Conservation (phyloP, 192 early-diverging fungal genomes). For the Podila clonocystis region DNA sequence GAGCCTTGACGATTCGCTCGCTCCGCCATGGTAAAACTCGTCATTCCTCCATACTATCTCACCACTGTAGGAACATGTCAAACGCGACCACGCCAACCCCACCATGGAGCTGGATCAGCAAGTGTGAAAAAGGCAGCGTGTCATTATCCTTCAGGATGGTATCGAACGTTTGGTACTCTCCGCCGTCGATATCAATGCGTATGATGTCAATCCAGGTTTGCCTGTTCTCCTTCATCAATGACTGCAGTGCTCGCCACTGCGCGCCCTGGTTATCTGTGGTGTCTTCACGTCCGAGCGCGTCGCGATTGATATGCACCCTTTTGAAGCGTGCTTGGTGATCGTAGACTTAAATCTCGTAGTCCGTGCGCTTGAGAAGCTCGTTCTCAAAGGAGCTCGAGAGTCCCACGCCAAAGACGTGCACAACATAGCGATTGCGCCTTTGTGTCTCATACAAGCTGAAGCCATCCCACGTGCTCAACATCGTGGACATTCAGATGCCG, state of each 20-base stretch:
- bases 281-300: background rate
- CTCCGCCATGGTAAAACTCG: too few relatives aligned
- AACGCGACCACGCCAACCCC: too few relatives aligned
- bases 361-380: background rate
- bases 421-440: background rate
- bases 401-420: constrained; percentile 3
- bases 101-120: too few relatives aligned
- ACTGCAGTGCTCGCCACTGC: background rate
- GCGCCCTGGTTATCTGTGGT: background rate
- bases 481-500: too few relatives aligned
- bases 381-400: background rate
- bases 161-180: constrained; percentile 4
- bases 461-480: background rate
- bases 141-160: background rate
- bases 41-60: too few relatives aligned
- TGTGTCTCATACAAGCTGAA: background rate
- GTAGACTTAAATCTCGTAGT: constrained; percentile 4
- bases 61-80: too few relatives aligned
- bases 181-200: constrained; percentile 1
- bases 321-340: background rate
- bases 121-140: too few relatives aligned
- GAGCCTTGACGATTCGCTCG: too few relatives aligned
- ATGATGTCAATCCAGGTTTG: constrained; percentile 6
- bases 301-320: background rate
- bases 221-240: constrained; percentile 3